Base-by-base conservation (phyloP, 2,329 filamentous ascomycete genomes). In the Claviceps sp. region DNA sequence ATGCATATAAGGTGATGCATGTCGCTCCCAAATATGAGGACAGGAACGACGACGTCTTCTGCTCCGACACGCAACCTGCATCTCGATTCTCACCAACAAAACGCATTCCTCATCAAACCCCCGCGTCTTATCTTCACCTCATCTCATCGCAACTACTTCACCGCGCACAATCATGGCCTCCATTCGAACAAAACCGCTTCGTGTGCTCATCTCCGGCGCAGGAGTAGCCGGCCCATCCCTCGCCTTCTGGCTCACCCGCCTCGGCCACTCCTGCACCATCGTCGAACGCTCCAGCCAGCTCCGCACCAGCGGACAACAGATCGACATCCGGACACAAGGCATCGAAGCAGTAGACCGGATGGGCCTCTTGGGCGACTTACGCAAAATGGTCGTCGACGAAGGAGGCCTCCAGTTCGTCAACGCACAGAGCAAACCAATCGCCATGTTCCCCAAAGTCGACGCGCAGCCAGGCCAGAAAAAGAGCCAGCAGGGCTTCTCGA, bases 141-240 rank as follows among this genome's bases (percentile, higher is more conserved):
- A 14, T 5, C 17, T 5, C 14, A 34, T n/a, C n/a, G n/a, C n/a
- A n/a, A n/a, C n/a, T n/a, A 16, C 7, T 8, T 14, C 16, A 26
- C 2, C 7, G 45, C 4, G 4, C n/a, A 16, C 16, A 5, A 36
- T 29, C 26, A 51, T 29, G 26, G 29, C 7, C 29, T 47, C 50
- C 1, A 3, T 36, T 13, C 11, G 34, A 5, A 9, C 68, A 14
- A n/a, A 68, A 26, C 60, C 62, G 14, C 56, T 74, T 51, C 72
- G 64, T 58, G 60, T 79, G 44, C 71, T 79, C 54, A 73, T 79
- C 54, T 63, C 67, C 48, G 73, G 73, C 65, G 73, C 65, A 4
- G 72, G 73, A 52, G 64, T 75, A 36, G 68, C 68, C 22, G 73
- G 72, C 4, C 69, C 71, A 0, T 64, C 68, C 0, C 61, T 73